Evolutionary conservation across 2,329 filamentous ascomycete genomes (phyloP), one percentile per base, ranked within the genome.

Genomic region (Aspergillus sp.): DNA sequence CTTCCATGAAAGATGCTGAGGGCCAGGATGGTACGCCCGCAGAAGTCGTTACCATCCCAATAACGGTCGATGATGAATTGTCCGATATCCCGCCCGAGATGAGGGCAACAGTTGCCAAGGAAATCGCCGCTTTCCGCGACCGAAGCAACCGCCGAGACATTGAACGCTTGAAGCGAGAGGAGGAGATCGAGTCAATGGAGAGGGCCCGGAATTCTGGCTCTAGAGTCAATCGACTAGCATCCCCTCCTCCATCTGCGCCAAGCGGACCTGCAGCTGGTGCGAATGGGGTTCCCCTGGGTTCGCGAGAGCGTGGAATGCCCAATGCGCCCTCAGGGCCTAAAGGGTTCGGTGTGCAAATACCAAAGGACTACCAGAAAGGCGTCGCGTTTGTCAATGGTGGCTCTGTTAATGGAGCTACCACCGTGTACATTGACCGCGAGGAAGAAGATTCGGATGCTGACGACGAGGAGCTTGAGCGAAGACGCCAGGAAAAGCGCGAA

Each of bases 21-120:
- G 73, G 74, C 15, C 76, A 81, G 25, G 86, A 85, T 40, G 86
- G 87, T 35, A 76, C 77, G 41, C 85, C 86, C 55, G 87, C 91
- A 6, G 92, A 96, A 73, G 88, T 97, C 40, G 88, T 96, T 63
- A 96, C 93, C 57, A 96, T 98, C 58, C 89, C 92, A 4, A 82
- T 96, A 33, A 87, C 88, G 1, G 85, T 90, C 52, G 95, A 99
- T 62, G 96, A 99, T 69, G 95, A 99, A 70, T 81, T 99, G 45
- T 89, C 93, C 19, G 95, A 99, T 68, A 97, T 99, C 48, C 95
- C 95, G 0, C 89, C 91, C 1, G 95, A 98, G 71, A 96, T 96
- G 91, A 88, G 95, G 23, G 95, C 96, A 71, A 93, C 91, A 0
- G 95, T 99, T 15, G 91, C 95, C 0, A 89, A 89, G 57, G 96